Evolutionary conservation across 257 asterid genomes (phyloP).

Genomic region (Solanum pimpinellifolium): DNA sequence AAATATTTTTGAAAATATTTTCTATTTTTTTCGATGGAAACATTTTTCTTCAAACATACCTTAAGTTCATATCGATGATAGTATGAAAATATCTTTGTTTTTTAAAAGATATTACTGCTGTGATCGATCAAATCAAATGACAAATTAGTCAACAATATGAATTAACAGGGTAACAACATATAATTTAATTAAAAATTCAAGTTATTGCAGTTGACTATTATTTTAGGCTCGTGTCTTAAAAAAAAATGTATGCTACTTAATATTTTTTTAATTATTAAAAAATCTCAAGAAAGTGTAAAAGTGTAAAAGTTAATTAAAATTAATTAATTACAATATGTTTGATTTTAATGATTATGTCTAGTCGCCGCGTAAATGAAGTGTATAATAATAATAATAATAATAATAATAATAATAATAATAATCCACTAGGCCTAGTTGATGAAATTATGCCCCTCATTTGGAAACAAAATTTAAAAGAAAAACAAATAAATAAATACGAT

Average conservation of each 20-base stretch:
- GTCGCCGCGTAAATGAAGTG: not conserved
- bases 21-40: too few species aligned
- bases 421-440: not conserved
- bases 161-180: not conserved
- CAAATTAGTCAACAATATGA: not conserved
- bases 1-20: too few species aligned
- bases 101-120: not conserved
- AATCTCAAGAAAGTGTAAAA: not conserved
- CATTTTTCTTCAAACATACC: not conserved
- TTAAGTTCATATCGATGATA: not conserved
- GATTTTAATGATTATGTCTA: not conserved
- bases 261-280: not conserved
- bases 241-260: not conserved
- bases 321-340: not conserved
- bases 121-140: not conserved
- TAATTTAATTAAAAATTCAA: not conserved
- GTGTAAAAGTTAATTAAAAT: not conserved
- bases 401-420: not conserved
- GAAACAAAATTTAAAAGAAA: not conserved
- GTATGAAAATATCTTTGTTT: not conserved
- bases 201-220: not conserved
- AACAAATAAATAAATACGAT: not conserved
- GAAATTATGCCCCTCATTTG: not conserved
- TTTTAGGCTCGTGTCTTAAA: not conserved
- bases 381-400: not conserved